Percentiles rank a stretch among this genome's conserved stretches.
These are phyloP conservation scores for Metrosideros polymorpha DNA, from an alignment of 441 rosid species.

Conservation along the genomic window DNA sequence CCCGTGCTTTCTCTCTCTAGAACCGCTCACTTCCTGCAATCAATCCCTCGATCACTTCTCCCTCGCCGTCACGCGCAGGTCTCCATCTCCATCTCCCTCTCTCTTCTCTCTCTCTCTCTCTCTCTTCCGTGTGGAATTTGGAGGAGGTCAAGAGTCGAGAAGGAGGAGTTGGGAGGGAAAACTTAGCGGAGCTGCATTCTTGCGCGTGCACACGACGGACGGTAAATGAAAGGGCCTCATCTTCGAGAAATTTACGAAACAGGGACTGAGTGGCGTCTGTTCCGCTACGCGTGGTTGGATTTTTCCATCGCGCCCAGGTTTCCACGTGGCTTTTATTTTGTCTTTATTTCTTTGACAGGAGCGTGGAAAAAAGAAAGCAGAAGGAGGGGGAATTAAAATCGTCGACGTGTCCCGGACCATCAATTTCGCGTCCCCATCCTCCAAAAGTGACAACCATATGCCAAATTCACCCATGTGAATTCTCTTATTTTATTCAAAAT, in stretches of 20 bases:
- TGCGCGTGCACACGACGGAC: neutral
- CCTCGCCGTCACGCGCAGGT: neutral
- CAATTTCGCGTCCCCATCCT: neutral
- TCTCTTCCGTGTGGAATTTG: neutral
- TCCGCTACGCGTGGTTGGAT: neutral
- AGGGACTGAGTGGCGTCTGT: constrained; percentile 4
- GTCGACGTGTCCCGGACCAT: neutral
- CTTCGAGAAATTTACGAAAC: constrained; percentile 18
- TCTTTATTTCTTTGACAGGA: neutral
- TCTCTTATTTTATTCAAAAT: neutral
- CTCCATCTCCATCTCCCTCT: neutral
- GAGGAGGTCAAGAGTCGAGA: neutral
- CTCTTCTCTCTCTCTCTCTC: neutral
- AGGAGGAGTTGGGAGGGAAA: constrained; percentile 21
- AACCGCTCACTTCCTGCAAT: neutral
- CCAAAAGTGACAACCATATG: neutral
- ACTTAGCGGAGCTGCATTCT: constrained; percentile 12
- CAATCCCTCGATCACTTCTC: neutral
- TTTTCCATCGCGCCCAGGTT: neutral
- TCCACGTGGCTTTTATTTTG: neutral
- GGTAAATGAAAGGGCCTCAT: neutral
- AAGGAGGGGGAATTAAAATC: neutral
- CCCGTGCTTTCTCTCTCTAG: neutral
- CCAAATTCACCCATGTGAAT: neutral
- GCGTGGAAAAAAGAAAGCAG: neutral